Base-by-base conservation (phyloP, 371 early-diverging fungal genomes). In the Cladochytrium tenue region DNA sequence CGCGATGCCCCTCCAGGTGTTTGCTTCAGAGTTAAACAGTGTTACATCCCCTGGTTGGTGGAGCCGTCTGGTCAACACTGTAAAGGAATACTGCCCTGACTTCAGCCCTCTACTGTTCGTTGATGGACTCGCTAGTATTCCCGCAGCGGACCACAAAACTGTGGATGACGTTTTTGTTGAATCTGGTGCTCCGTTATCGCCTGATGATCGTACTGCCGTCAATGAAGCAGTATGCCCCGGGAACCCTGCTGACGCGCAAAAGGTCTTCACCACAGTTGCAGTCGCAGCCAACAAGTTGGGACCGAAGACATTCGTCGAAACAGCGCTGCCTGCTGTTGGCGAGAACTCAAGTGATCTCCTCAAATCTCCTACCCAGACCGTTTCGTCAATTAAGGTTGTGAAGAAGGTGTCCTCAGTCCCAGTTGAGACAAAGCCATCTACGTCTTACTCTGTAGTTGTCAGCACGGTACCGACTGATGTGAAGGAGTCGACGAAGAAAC, bases 261-360 rank as follows among this genome's bases (percentile, higher is more conserved):
- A 31, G 15, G 68, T 53, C 7, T 59, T 67, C 36, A 51, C 62
- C 23, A 62, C 68, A 3, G 58, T 67, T 67, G 30, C 68, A 30
- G 58, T 55, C 13, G 62, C 68, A 7, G 53, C 68, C 13, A 67
- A 26, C 25, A 51, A 31, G 27, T 32, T 67, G 33, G 68, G 68
- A 25, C 56, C 68, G 1, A 34, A 53, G 5, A 56, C 28, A 3
- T 67, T 67, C 32, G 32, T 67, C 30, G 36, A 53, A 13, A 13
- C 27, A 4, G n/a, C 58, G 3, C 23, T 62, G 23, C 68, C 68
- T 10, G 23, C 26, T 5, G 17, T 67, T 5, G 25, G 53, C 4
- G 27, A 62, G 13, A 28, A 25, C 26, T 13, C 13, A 50, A 50
- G 50, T 13, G n/a, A 15, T 50, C 50, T 50, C n/a, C 50, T 50